Evolutionary conservation across 805 yeast genomes (phyloP).

Genomic region (Brettanomyces bruxellensis): DNA sequence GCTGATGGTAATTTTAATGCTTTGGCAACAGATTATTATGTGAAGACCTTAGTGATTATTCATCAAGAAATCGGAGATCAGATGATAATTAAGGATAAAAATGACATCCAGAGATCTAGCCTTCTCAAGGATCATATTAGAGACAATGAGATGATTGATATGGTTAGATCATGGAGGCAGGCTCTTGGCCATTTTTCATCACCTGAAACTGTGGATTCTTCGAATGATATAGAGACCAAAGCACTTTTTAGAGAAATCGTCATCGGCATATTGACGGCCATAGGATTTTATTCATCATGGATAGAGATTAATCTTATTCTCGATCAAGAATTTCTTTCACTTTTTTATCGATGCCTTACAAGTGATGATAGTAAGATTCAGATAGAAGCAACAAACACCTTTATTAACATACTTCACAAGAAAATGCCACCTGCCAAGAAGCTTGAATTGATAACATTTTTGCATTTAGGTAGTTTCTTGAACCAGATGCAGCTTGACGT

Average conservation of each 20-base stretch:
- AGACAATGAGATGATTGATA: conserved; percentile 56
- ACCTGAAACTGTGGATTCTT: not conserved
- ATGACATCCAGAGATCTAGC: conserved; percentile 55
- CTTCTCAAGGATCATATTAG: conserved; percentile 77
- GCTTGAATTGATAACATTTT: conserved; percentile 55
- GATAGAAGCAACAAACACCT: conserved; percentile 47
- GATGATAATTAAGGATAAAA: conserved; percentile 61
- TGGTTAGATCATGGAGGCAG: conserved; percentile 62
- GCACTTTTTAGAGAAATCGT: conserved; percentile 34
- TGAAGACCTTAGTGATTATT: conserved; percentile 62
- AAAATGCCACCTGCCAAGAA: conserved; percentile 50
- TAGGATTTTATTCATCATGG: conserved; percentile 91
- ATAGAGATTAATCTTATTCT: conserved; percentile 73
- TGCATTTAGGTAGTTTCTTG: conserved; percentile 54
- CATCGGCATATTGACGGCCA: conserved; percentile 48
- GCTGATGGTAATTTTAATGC: conserved; percentile 24
- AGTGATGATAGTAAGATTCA: conserved; percentile 29
- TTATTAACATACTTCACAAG: conserved; percentile 45
- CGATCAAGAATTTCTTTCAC: conserved; percentile 44
- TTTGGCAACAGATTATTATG: conserved; percentile 58
- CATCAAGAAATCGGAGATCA: conserved; percentile 94
- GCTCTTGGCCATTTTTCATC: conserved; percentile 31
- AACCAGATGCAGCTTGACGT: conserved; percentile 28
- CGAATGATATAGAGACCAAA: conserved; percentile 1
- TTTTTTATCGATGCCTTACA: conserved; percentile 49